phyloP scores from a whole-genome alignment of 2,329 filamentous ascomycete species.

The Dactylellina haptotyla region DNA sequence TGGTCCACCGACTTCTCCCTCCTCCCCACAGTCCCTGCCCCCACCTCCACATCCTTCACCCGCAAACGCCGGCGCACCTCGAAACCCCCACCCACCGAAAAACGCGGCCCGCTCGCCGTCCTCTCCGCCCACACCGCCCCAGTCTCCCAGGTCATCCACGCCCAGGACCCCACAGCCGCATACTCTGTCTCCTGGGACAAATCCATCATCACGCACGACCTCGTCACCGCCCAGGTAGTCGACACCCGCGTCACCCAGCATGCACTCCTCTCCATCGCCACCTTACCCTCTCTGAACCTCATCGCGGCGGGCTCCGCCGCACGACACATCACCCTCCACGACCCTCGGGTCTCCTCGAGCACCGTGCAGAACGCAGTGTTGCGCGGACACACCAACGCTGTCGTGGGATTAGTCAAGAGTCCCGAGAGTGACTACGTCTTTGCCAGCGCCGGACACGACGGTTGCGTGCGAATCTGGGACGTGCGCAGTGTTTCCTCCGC shows the following conservation, averaged over 20 bases:
- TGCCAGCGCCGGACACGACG: conserved; percentile 89
- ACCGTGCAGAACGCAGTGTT: conserved; percentile 68
- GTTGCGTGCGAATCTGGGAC: conserved; percentile 94
- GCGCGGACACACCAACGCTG: conserved; percentile 62
- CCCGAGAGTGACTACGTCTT: conserved; percentile 81
- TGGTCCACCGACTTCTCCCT: conserved; percentile 84
- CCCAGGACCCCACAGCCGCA: conserved; percentile 85
- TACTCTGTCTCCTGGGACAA: conserved; percentile 94
- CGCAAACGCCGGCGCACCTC: conserved; percentile 74
- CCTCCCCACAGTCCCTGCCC: conserved; percentile 68
- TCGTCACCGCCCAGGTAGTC: conserved; percentile 81
- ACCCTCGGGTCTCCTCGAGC: conserved; percentile 81
- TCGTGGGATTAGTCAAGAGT: conserved; percentile 70
- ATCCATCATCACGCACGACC: conserved; percentile 87
- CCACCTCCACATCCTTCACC: conserved; percentile 67
- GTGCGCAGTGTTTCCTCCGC: conserved; percentile 70
- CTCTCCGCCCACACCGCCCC: conserved; percentile 77
- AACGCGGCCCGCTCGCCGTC: conserved; percentile 81
- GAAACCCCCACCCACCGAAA: conserved; percentile 70
- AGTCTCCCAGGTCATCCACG: conserved; percentile 84
- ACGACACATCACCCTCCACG: conserved; percentile 92
- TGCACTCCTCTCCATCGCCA: conserved; percentile 80
- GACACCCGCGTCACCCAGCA: conserved; percentile 85
- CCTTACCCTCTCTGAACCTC: conserved; percentile 73
- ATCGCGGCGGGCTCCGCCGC: conserved; percentile 65